Percentiles rank a stretch among this genome's conserved stretches.
Evolutionary conservation across 768 basidiomycete species (phyloP).

Genomic region (Dioszegia aurantiaca): DNA sequence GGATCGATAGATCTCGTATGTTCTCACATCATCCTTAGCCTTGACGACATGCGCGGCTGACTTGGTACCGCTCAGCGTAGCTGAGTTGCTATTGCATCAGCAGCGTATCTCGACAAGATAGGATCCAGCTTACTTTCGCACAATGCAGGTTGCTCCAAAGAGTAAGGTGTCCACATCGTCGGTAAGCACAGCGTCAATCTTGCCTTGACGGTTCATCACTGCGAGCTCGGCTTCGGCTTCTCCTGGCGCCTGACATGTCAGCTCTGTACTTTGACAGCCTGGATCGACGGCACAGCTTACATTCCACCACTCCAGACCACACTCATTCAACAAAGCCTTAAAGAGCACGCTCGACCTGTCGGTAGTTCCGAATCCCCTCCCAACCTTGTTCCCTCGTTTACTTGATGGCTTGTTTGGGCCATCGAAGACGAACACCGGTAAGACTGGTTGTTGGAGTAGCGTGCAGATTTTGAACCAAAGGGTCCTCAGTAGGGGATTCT

Average conservation of each 20-base stretch:
- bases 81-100: slow-evolving; percentile 35
- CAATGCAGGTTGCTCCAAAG: slow-evolving; percentile 77
- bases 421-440: slow-evolving; percentile 86
- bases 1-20: slow-evolving; percentile 55
- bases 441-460: slow-evolving; percentile 68
- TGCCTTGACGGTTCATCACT: slow-evolving; percentile 72
- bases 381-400: slow-evolving; percentile 60
- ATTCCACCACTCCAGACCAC: slow-evolving; percentile 56
- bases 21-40: slow-evolving; percentile 23
- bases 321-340: slow-evolving; percentile 55
- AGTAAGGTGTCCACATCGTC: slow-evolving; percentile 92
- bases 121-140: slow-evolving; percentile 68
- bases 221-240: slow-evolving; percentile 95
- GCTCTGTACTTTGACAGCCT: background rate
- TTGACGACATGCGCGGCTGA: slow-evolving; percentile 60
- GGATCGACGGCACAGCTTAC: slow-evolving; percentile 50
- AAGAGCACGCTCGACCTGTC: slow-evolving; percentile 44
- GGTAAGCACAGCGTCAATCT: slow-evolving; percentile 83
- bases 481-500: slow-evolving; percentile 81
- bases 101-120: background rate
- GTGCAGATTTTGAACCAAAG: slow-evolving; percentile 80
- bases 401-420: slow-evolving; percentile 76
- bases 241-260: slow-evolving; percentile 62
- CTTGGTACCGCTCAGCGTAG: slow-evolving; percentile 36
- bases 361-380: slow-evolving; percentile 43